Conservation (phyloP, 495 filamentous ascomycete species). For the Penicillium samsonianum region DNA sequence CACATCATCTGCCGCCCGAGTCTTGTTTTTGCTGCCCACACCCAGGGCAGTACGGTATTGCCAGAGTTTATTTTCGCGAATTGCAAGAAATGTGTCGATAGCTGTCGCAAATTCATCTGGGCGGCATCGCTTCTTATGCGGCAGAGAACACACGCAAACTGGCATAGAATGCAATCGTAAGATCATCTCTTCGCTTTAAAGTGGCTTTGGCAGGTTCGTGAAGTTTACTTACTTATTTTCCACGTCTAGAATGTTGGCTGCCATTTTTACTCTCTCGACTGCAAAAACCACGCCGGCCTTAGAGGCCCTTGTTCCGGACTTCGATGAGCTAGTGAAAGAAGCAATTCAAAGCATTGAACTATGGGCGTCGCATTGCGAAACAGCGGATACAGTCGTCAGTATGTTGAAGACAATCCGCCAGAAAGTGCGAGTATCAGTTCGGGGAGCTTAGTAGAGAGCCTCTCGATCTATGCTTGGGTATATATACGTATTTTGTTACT, state of each 20-base stretch:
- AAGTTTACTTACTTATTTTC: background rate
- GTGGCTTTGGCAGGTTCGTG: too few species aligned
- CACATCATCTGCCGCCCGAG: constrained; percentile 25
- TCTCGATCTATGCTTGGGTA: background rate
- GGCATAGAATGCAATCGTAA: constrained; percentile 25
- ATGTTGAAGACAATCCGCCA: constrained; percentile 26
- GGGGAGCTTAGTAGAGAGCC: background rate
- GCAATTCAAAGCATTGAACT: constrained; percentile 16
- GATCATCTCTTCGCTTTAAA: background rate
- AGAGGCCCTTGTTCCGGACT: constrained; percentile 20
- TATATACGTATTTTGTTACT: background rate
- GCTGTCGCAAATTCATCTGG: constrained; percentile 21
- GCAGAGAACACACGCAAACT: constrained; percentile 20
- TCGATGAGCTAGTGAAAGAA: constrained; percentile 15
- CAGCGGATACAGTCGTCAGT: constrained; percentile 19
- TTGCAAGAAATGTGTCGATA: constrained; percentile 21
- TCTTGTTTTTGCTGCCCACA: constrained; percentile 20
- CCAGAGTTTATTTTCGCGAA: constrained; percentile 17
- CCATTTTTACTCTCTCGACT: constrained; percentile 22
- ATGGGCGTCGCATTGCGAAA: constrained; percentile 20
- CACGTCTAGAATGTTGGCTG: constrained; percentile 16
- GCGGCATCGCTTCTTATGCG: constrained; percentile 13
- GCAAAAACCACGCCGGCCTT: constrained; percentile 22
- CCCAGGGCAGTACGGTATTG: constrained; percentile 1
- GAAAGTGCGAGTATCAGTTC: constrained; percentile 15